Base-by-base conservation (phyloP, 805 yeast species). In the Candida ipomoeae region DNA sequence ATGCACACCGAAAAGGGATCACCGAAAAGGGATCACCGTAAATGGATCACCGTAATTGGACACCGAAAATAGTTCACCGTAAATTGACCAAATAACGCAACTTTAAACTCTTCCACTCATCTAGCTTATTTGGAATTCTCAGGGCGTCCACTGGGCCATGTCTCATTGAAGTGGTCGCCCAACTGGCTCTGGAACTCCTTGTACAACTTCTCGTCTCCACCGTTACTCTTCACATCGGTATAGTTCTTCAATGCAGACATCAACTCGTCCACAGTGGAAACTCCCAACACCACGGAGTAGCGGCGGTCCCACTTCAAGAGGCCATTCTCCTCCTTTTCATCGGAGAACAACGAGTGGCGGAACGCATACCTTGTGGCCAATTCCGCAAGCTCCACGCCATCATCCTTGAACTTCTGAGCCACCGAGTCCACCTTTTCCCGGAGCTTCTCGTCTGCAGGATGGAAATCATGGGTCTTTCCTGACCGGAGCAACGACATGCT, bases 401-500 rank as follows among this genome's bases (percentile, higher is more conserved):
- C 60, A 5, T 60, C 47, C 40, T 63, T 49, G 45, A 80, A 64
- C n/a, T 66, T 53, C 6, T 60, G 58, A 0, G 83, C 77, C 33
- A 81, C 69, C 23, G 70, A 67, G 32, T 67, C 62, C 2, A 83
- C 83, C 0, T 80, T 82, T 1, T 70, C 68, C 54, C 78, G 82
- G 54, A 91, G 70, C n/a, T 65, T 78, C 14, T 65, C 58, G 0
- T 84, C 69, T 3, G 89, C 94, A 0, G 97, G 97, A 61, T 91
- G 97, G 76, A 90, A 92, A 1, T 74, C 61, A 55, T 79, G 85
- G 0, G 96, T 85, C 33, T 75, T 71, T 21, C 76, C 83, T 0
- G 85, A 78, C 52, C 96, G 77, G 50, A 91, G 72, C 50, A 91
- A 66, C 3, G 96, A 87, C 98, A 91, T 91, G 49, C 91, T 82